Base-by-base conservation (phyloP, 2,329 filamentous ascomycete species). In the Botrytis hyacinthi region DNA sequence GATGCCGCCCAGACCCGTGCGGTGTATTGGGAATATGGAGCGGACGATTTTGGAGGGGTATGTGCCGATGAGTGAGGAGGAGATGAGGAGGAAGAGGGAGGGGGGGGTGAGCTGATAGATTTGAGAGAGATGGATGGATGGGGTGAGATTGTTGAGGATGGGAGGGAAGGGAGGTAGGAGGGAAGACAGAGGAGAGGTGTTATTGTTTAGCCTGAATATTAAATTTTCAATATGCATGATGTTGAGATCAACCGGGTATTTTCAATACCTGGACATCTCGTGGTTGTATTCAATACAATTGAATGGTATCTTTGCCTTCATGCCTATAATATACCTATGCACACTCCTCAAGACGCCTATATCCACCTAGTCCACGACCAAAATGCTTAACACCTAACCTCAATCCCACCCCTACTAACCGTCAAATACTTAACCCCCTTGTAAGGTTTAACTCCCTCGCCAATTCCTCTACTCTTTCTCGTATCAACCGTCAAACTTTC, bases 391-490 rank as follows among this genome's bases (percentile, higher is more conserved):
- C 89, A 91, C 78, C 90, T 84, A 77, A 90, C 86, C 82, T 92
- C 90, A 60, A 91, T 85, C 35, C 89, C 90, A 22, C 87, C 87
- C 76, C 89, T 89, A 79, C 89, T 91, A 67, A 91, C 85, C 26
- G 95, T 98, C 78, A 99, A 82, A 83, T 99, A 99, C 84, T 99
- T 99, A 77, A 99, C 96, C 1, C 96, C 96, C 84, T 98, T 99
- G 83, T 97, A 98, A 37, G 96, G 96, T 83, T 94, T 97, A 57
- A 98, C 90, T 3, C 92, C 90, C 77, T 97, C 94, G 0, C 94
- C 94, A 63, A 99, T 80, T 0, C 96, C 96, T 73, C 91, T 89
- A 82, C 93, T 97, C 84, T 91, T 94, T 81, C 93, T 91, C n/a
- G 89, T 85, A 81, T 94, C 86, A 78, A 94, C 82, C 80, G 90